These are phyloP conservation scores for Hansfordia pulvinata DNA, from an alignment of 2,329 filamentous ascomycete species.

Conservation along the genomic window DNA sequence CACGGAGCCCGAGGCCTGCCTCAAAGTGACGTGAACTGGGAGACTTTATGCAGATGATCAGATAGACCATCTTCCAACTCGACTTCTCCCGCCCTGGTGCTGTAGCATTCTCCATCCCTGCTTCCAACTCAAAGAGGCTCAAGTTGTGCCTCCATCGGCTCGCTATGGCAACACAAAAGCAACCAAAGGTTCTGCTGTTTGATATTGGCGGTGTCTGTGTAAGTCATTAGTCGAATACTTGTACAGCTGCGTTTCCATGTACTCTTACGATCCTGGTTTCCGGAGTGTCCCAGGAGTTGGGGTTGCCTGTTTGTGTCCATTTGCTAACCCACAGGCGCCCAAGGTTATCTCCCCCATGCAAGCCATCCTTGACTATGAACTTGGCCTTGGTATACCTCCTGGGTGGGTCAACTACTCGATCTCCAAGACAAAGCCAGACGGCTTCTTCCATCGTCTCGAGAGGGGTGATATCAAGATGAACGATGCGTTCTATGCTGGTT, in stretches of 20 bases:
- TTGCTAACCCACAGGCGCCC: conserved; percentile 1
- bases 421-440: conserved; percentile 60
- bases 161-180: conserved; percentile 27
- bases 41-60: no score
- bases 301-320: no score
- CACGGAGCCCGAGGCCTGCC: no score
- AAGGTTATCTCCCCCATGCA: conserved; percentile 88
- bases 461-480: conserved; percentile 70
- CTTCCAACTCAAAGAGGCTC: no score
- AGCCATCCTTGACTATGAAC: conserved; percentile 83
- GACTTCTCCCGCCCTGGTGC: no score
- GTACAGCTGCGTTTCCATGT: conserved; percentile 2
- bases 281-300: no score
- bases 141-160: no score
- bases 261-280: background rate
- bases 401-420: conserved; percentile 92
- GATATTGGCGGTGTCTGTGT: conserved; percentile 97
- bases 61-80: no score
- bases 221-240: conserved; percentile 30
- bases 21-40: no score
- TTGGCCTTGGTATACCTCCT: conserved; percentile 58
- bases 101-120: no score
- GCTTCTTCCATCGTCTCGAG: conserved; percentile 82
- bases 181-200: conserved; percentile 70
- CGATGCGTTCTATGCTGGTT: conserved; percentile 59